A percentile compares a stretch with the other conserved stretches of the same genome.
Conservation (phyloP, 768 basidiomycete genomes). For the Crepidotus variabilis region DNA sequence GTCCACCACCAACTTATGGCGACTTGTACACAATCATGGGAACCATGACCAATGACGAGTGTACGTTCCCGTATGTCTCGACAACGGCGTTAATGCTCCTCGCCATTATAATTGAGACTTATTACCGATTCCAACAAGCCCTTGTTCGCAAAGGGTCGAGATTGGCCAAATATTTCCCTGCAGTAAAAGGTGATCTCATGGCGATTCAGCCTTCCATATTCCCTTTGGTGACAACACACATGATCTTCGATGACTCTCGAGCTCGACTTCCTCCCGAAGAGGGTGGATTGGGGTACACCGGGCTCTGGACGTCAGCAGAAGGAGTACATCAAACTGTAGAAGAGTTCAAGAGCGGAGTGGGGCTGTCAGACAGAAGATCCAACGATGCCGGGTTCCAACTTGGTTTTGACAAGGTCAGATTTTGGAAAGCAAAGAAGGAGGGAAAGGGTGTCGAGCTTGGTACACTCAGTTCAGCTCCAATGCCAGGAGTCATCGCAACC, state of each 20-base stretch:
- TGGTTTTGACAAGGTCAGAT: conserved; percentile 34
- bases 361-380: conserved; percentile 34
- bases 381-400: conserved; percentile 35
- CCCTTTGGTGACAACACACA: conserved; percentile 46
- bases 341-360: conserved; percentile 26
- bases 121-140: conserved; percentile 45
- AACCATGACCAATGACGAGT: conserved; percentile 54
- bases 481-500: neutral
- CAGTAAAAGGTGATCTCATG: conserved; percentile 43
- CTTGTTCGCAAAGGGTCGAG: conserved; percentile 27
- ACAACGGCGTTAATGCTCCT: conserved; percentile 63
- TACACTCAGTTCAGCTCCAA: neutral
- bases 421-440: conserved; percentile 15
- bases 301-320: conserved; percentile 54
- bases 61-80: conserved; percentile 51
- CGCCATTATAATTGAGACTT: conserved; percentile 54
- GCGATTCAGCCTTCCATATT: conserved; percentile 61
- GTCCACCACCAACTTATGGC: conserved; percentile 57
- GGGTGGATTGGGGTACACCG: conserved; percentile 62
- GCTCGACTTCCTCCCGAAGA: conserved; percentile 49
- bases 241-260: conserved; percentile 65
- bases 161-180: conserved; percentile 33
- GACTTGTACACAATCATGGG: conserved; percentile 56
- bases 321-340: conserved; percentile 54
- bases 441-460: too few species aligned